A percentile compares a stretch with the other conserved stretches of the same genome.
These are phyloP conservation scores for Suillus discolor DNA, from an alignment of 768 basidiomycete species.

Conservation along the genomic window DNA sequence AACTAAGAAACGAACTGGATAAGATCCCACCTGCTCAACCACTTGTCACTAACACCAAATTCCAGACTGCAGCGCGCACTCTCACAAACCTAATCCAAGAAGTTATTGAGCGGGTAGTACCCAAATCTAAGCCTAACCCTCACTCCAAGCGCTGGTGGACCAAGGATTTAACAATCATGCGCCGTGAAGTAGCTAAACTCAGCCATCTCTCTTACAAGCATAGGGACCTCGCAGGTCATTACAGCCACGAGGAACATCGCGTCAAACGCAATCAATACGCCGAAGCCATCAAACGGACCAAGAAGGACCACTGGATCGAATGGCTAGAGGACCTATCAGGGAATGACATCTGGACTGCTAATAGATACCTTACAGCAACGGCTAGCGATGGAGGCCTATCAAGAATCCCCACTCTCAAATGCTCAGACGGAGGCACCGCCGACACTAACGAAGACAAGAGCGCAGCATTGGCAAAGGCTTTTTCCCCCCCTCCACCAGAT, in stretches of 20 bases:
- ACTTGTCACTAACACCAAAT: neutral
- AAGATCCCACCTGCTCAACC: neutral
- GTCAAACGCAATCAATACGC: too few species aligned
- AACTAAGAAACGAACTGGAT: neutral
- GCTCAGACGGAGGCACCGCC: neutral
- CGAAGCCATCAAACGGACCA: too few species aligned
- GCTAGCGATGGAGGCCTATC: neutral
- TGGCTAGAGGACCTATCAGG: too few species aligned
- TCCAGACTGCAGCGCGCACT: neutral
- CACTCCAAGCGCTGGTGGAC: neutral
- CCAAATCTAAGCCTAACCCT: neutral
- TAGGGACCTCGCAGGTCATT: slow-evolving; percentile 9
- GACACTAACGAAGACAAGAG: slow-evolving; percentile 26
- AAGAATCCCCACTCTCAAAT: slow-evolving; percentile 5
- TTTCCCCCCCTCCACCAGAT: slow-evolving; percentile 26
- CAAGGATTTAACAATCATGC: neutral
- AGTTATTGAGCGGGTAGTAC: neutral
- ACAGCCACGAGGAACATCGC: too few species aligned
- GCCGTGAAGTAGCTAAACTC: neutral
- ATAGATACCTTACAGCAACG: too few species aligned
- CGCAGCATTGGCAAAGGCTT: slow-evolving; percentile 15
- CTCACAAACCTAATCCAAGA: neutral
- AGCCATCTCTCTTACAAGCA: neutral
- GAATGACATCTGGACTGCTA: too few species aligned
- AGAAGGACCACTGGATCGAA: too few species aligned